These are phyloP conservation scores for Erodium texanum DNA, from an alignment of 441 rosid species.

Conservation along the genomic window DNA sequence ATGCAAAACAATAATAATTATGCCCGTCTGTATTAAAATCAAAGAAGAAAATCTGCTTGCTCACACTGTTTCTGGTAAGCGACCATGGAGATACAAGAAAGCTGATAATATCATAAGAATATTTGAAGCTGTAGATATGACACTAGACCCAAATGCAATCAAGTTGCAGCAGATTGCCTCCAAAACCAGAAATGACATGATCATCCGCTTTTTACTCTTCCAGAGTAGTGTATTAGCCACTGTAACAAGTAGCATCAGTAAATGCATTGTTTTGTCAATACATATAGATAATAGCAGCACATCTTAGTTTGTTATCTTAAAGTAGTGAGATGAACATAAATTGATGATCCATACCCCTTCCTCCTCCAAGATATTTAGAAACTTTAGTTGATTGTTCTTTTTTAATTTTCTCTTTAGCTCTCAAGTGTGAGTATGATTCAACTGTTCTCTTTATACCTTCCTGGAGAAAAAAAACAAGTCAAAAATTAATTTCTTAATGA, in stretches of 20 bases:
- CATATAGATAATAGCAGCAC: conserved; percentile 5
- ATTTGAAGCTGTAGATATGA: conserved; percentile 46
- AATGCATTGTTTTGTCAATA: conserved; percentile 9
- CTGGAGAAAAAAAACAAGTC: conserved; percentile 36
- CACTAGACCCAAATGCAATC: conserved; percentile 48
- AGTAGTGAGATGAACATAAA: conserved; percentile 11
- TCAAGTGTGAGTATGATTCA: conserved; percentile 60
- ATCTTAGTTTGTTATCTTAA: background rate
- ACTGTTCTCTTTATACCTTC: conserved; percentile 71
- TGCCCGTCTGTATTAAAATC: conserved; percentile 3
- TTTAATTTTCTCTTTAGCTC: conserved; percentile 42
- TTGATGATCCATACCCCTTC: conserved; percentile 43
- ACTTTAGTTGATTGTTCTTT: conserved; percentile 80
- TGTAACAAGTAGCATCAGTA: conserved; percentile 30
- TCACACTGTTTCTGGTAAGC: conserved; percentile 65
- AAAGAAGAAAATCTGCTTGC: conserved; percentile 20
- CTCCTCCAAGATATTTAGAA: conserved; percentile 57
- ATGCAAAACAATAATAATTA: conserved; percentile 4
- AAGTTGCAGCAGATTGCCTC: conserved; percentile 58
- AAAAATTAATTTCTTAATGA: background rate
- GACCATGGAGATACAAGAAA: conserved; percentile 51
- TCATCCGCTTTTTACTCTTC: conserved; percentile 55
- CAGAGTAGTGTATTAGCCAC: conserved; percentile 58
- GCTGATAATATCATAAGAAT: conserved; percentile 40
- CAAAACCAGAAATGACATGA: conserved; percentile 41